Conservation (phyloP, 495 filamentous ascomycete species). For the Hypoxylon subgilvum region DNA sequence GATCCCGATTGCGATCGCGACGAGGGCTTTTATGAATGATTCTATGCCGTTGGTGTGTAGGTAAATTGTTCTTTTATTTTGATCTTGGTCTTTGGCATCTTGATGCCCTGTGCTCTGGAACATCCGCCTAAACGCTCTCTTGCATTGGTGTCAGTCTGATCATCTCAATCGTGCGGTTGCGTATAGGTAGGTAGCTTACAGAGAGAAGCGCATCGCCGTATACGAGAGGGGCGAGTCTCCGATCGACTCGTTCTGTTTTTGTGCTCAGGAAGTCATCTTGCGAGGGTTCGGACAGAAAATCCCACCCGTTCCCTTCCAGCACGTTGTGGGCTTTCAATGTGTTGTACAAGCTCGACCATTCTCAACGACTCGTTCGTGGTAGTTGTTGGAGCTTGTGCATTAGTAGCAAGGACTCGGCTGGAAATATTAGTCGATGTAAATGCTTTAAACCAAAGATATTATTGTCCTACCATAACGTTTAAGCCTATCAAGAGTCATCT, state of each 20-base stretch:
- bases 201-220: slow-evolving; percentile 3
- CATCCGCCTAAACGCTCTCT: slow-evolving; percentile 3
- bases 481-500: neutral
- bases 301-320: neutral
- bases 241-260: neutral
- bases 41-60: slow-evolving; percentile 8
- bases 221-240: slow-evolving; percentile 3
- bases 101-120: neutral
- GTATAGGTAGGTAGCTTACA: neutral
- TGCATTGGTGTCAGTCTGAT: neutral
- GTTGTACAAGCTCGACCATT: slow-evolving; percentile 1
- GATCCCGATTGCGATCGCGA: neutral
- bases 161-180: neutral
- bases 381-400: slow-evolving; percentile 8
- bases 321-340: neutral
- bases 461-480: neutral
- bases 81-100: neutral
- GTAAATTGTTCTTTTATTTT: neutral
- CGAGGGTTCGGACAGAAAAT: slow-evolving; percentile 6
- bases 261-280: slow-evolving; percentile 8
- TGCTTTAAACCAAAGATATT: neutral
- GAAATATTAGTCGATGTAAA: neutral
- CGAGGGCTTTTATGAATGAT: slow-evolving; percentile 5
- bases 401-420: slow-evolving; percentile 8
- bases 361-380: neutral